Conservation (phyloP, 2,329 filamentous ascomycete genomes). For the Pestalotiopsis sp. region DNA sequence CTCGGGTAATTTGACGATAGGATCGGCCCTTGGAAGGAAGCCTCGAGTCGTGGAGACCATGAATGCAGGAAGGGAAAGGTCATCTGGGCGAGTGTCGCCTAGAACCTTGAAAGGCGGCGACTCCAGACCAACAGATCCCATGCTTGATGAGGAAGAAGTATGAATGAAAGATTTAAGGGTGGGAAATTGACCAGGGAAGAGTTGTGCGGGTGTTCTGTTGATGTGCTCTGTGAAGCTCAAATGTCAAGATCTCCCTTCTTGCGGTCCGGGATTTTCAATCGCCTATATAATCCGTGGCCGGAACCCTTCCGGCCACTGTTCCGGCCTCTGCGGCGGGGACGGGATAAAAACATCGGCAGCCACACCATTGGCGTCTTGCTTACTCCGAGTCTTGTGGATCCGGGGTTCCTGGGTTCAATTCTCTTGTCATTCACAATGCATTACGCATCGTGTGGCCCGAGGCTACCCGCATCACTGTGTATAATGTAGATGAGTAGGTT, state of each 20-base stretch:
- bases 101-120: constrained; percentile 59
- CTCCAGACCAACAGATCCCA: background rate
- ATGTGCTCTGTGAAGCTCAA: background rate
- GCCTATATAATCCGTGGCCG: constrained; percentile 34
- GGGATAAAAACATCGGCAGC: background rate
- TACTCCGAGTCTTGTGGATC: background rate
- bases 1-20: constrained; percentile 64
- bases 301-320: constrained; percentile 33
- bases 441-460: background rate
- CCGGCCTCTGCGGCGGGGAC: constrained; percentile 13
- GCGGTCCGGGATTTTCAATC: background rate
- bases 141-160: background rate
- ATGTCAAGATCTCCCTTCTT: background rate
- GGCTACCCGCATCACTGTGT: background rate
- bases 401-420: background rate
- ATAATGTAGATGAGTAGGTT: background rate
- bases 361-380: background rate
- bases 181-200: background rate
- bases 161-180: background rate
- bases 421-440: background rate
- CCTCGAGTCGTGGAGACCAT: constrained; percentile 77
- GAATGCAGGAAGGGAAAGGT: constrained; percentile 70
- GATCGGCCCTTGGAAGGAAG: constrained; percentile 71
- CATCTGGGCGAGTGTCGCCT: constrained; percentile 62
- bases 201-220: constrained; percentile 3